Evolutionary conservation across 2,329 filamentous ascomycete species (phyloP), one percentile per base, ranked within the genome.

Genomic region (Myriosclerotinia curreyana): DNA sequence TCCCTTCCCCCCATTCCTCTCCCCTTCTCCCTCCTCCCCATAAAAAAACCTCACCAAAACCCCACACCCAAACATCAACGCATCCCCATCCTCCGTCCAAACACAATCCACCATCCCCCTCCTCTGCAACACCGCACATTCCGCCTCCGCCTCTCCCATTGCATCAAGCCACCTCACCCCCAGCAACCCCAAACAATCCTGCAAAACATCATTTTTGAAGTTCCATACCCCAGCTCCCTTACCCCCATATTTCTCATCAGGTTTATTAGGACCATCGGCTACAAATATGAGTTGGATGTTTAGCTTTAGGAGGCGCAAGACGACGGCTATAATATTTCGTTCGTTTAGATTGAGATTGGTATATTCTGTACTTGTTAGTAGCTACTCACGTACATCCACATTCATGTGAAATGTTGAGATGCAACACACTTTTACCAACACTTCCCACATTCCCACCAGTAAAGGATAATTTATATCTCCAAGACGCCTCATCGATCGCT

Each of bases 401-500:
- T 31, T 5, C 8, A 34, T 4, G 25, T 2, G 14, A 17, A 17
- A 9, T 11, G 12, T 34, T 15, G 7, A 1, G 34, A 3, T 3
- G 11, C 0, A 15, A 22, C 42, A 17, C n/a, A 58, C 55, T 46
- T 28, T 36, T 25, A 25, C 28, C 44, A 22, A 48, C 20, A 22
- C 36, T 58, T 11, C 48, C 28, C 34, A 50, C 46, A 6, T 64
- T 48, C 2, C 64, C 42, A 20, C 42, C 42, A 44, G 8, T 48
- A 6, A 66, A 96, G 96, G 17, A 48, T 22, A 58, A 25, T 25
- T 46, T 48, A 48, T 58, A 28, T 48, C 55, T 96, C 88, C 94
- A 94, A 97, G 97, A 96, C 2, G 92, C 91, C 70, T 95, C 89
- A 74, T 98, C 93, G 68, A 98, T 89, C 42, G 94, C 93, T 50